Base-by-base conservation (phyloP, 768 basidiomycete genomes). In the Floccularia luteovirens region DNA sequence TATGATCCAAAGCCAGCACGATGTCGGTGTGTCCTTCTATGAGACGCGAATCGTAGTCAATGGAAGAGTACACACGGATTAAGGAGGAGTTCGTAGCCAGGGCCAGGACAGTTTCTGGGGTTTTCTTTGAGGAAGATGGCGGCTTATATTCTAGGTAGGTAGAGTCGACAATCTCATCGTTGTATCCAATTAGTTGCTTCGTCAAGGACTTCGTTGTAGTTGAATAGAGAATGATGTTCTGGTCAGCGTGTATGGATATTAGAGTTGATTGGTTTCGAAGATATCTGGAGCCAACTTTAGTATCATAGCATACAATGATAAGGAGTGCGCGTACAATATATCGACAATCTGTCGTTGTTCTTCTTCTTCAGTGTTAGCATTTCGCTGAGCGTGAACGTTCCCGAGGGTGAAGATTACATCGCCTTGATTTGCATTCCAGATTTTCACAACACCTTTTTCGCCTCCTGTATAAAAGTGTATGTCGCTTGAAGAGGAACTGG, bases 71-170 rank as follows among this genome's bases (percentile, higher is more conserved):
- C 2, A 99, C 64, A 17, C 93, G 87, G 47, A 99, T 87, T 22
- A 96, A 75, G 19, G 91, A 89, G 1, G 96, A 98, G 60, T 99
- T 99, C 28, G 96, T 94, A n/a, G 94, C 94, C 14, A 99, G 69
- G 14, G 94, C 96, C 23, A 98, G 64, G 50, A 89, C 82, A 1
- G 79, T 72, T 17, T 53, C 45, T 28, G 48, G 41, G 12, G 54
- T 36, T 17, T 46, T 43, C 24, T 46, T 50, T 1, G 56, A 38
- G 0, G 48, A 22, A 4, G 52, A 46, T 21, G 47, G 48, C 5
- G 47, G 51, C 14, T 56, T 34, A 16, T 66, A 56, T 32, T 75
- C 75, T 43, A 99, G 71, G 63, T 92, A 90, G 20, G 75, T 69
- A 3, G 82, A 76, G 52, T 98, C 96, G 37, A 97, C 85, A 48